Evolutionary conservation across 2,329 filamentous ascomycete genomes (phyloP), one percentile per base, ranked within the genome.

Genomic region (Penicillium sclerotigenum): DNA sequence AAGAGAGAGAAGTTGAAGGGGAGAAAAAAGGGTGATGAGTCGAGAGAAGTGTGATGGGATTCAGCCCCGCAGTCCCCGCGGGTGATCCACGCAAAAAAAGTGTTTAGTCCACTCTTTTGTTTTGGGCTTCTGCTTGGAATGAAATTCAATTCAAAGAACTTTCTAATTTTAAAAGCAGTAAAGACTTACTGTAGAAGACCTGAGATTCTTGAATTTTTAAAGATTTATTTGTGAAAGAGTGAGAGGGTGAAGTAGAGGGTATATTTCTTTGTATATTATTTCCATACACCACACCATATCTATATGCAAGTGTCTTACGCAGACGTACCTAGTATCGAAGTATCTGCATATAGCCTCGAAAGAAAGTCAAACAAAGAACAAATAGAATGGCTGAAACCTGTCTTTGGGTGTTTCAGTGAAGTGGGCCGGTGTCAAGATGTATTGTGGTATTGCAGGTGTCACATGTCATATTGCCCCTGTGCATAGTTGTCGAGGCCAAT

Each of bases 51-150:
- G 62, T 59, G 60, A 63, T 60, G 57, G 42, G 57, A 61, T 54
- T 66, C 65, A 52, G 57, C 62, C 62, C 62, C 62, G 62, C 62
- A 64, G 62, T 63, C 61, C 60, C 60, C 60, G 59, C 61, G 61
- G 52, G 56, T 61, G 61, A 60, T 62, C 59, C 50, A 53, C 49
- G 45, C 51, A 24, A 42, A 36, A 42, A 36, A 43, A 20, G 24
- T n/a, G 18, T 24, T 33, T 33, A 47, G 45, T 47, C 45, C 45
- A 47, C 45, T 47, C 3, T 36, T 13, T 5, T 14, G 31, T 33
- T 33, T 33, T 4, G 31, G 31, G 11, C 4, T 18, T 18, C n/a
- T 7, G 43, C 8, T 36, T 36, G 26, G 31, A 47, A 22, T 33
- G 43, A 47, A 36, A 36, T 47, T 18, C 4, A 5, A 18, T 36